A percentile compares a stretch with the other conserved stretches of the same genome.
These are phyloP conservation scores for Ilyonectria destructans DNA, from an alignment of 2,329 filamentous ascomycete species.

Conservation along the genomic window DNA sequence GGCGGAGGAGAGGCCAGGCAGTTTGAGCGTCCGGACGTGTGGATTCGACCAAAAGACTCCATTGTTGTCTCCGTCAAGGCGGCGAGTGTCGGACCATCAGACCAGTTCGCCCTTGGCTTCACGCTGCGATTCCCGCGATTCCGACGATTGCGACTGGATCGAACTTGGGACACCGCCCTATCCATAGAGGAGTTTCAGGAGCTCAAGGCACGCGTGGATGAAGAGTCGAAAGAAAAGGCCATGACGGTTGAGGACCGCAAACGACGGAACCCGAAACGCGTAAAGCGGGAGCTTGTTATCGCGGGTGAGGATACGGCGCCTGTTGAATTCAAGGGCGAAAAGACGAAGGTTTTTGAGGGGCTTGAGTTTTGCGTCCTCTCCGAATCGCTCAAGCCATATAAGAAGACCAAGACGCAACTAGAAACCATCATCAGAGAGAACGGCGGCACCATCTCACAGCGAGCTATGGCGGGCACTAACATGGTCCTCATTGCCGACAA, in stretches of 20 bases:
- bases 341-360: constrained; percentile 80
- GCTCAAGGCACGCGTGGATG: constrained; percentile 78
- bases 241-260: constrained; percentile 84
- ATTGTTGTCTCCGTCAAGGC: constrained; percentile 93
- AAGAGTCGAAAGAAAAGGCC: constrained; percentile 80
- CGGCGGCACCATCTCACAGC: constrained; percentile 86
- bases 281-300: constrained; percentile 80
- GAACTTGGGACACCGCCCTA: constrained; percentile 85
- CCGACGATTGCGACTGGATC: constrained; percentile 85
- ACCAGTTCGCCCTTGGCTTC: constrained; percentile 82
- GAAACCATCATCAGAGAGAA: constrained; percentile 88
- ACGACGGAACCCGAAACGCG: constrained; percentile 68
- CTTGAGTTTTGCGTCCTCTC: constrained; percentile 89
- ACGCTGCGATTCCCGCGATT: constrained; percentile 95
- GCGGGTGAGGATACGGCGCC: constrained; percentile 74
- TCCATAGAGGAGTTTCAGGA: constrained; percentile 84
- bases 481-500: constrained; percentile 87
- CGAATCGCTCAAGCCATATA: constrained; percentile 78
- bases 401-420: constrained; percentile 84
- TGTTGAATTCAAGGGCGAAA: constrained; percentile 68
- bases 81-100: constrained; percentile 81
- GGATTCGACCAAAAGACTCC: constrained; percentile 92
- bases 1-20: constrained; percentile 81
- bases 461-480: constrained; percentile 72
- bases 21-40: constrained; percentile 87